A percentile compares a stretch with the other conserved stretches of the same genome.
Evolutionary conservation across 2,329 filamentous ascomycete genomes (phyloP).

Genomic region (Davidsoniella virescens): DNA sequence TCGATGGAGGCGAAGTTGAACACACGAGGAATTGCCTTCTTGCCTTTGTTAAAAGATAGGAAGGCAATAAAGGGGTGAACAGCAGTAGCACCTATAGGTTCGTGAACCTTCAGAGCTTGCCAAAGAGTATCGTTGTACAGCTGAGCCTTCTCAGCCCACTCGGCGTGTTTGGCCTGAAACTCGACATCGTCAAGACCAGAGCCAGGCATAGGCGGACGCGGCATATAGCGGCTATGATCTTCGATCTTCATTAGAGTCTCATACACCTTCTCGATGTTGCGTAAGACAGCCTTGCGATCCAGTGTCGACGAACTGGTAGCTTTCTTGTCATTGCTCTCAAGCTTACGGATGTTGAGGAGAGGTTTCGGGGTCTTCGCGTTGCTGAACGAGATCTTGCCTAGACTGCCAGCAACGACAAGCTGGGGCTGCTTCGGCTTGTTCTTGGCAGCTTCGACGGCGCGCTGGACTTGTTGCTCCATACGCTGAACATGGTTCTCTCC

Average conservation of each 20-base stretch:
- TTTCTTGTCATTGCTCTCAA: conserved; percentile 42
- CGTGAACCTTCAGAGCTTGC: conserved; percentile 78
- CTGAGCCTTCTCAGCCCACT: conserved; percentile 59
- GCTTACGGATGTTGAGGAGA: conserved; percentile 76
- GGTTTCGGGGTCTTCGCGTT: conserved; percentile 96
- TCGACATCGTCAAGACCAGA: conserved; percentile 42
- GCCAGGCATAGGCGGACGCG: conserved; percentile 29
- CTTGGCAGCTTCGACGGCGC: conserved; percentile 92
- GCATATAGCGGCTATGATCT: conserved; percentile 74
- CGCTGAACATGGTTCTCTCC: conserved; percentile 96
- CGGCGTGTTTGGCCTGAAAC: conserved; percentile 55
- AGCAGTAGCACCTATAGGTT: conserved; percentile 63
- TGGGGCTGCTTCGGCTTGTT: conserved; percentile 96
- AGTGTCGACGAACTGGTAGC: conserved; percentile 21
- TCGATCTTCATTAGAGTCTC: conserved; percentile 81
- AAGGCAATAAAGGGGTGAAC: conserved; percentile 93
- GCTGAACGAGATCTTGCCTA: conserved; percentile 97
- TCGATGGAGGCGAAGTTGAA: conserved; percentile 87
- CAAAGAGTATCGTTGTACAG: conserved; percentile 68
- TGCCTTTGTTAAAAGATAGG: conserved; percentile 85
- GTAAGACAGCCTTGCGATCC: conserved; percentile 68
- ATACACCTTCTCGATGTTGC: conserved; percentile 82
- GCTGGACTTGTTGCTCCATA: conserved; percentile 98
- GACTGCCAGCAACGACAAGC: conserved; percentile 83
- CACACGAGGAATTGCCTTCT: conserved; percentile 85